These are phyloP conservation scores for Aspergillus niger DNA, from an alignment of 2,329 filamentous ascomycete genomes.

Conservation along the genomic window DNA sequence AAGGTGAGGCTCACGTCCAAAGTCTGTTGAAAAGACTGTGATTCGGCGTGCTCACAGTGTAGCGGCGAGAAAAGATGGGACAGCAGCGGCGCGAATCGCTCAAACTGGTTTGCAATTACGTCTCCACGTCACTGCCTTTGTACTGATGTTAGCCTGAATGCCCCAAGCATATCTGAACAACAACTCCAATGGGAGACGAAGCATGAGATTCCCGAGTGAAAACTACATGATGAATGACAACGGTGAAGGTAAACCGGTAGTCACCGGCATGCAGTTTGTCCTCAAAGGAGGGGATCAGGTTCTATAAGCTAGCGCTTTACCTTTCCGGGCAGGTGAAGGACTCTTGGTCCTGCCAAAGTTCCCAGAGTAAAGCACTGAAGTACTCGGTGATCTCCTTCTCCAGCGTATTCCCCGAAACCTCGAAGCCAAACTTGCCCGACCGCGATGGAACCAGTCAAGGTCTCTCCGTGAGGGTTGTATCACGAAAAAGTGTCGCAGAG, in stretches of 20 bases:
- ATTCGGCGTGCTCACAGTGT: constrained; percentile 5
- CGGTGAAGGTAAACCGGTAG: constrained; percentile 14
- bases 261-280: constrained; percentile 15
- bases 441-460: constrained; percentile 44
- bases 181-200: constrained; percentile 12
- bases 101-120: constrained; percentile 23
- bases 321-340: constrained; percentile 29
- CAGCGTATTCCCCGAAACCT: constrained; percentile 30
- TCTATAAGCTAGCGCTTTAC: constrained; percentile 38
- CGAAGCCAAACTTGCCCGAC: constrained; percentile 37
- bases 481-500: constrained; percentile 38
- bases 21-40: constrained; percentile 24
- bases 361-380: constrained; percentile 21
- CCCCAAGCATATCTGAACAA: constrained; percentile 18
- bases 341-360: constrained; percentile 21
- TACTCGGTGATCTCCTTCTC: constrained; percentile 1
- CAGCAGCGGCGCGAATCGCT: constrained; percentile 28
- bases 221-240: constrained; percentile 16
- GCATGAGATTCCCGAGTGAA: constrained; percentile 13
- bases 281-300: constrained; percentile 24
- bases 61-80: constrained; percentile 21
- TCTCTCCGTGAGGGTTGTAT: constrained; percentile 40
- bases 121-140: constrained; percentile 34
- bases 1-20: constrained; percentile 68
- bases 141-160: constrained; percentile 36